A percentile compares a stretch with the other conserved stretches of the same genome.
These are phyloP conservation scores for Schwanniomyces occidentalis DNA, from an alignment of 805 yeast species.

Conservation along the genomic window DNA sequence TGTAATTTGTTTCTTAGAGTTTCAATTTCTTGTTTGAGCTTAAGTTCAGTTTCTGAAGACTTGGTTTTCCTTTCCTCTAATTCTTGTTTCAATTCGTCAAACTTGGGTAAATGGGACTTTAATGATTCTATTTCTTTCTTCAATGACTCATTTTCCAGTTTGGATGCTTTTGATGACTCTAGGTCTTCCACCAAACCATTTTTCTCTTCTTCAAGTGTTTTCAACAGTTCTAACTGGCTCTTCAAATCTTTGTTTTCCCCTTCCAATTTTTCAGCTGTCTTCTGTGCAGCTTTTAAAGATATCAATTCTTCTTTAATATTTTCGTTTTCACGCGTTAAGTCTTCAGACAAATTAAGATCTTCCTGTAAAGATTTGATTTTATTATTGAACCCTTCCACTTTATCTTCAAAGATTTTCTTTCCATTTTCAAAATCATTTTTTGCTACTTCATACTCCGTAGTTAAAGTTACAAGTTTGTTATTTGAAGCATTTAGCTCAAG, in stretches of 20 bases:
- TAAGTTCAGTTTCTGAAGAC: constrained; percentile 1
- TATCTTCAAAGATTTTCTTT: background rate
- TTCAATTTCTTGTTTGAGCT: constrained; percentile 6
- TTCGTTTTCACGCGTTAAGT: no score
- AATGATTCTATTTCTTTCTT: background rate
- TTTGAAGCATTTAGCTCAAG: background rate
- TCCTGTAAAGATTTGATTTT: constrained; percentile 3
- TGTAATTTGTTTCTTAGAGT: constrained; percentile 6
- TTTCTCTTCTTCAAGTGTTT: background rate
- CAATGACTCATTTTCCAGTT: background rate
- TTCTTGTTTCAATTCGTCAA: background rate
- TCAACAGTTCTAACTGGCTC: background rate
- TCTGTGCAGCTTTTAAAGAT: no score
- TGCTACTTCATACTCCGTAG: background rate
- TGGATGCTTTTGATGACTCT: background rate
- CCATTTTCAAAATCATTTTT: background rate
- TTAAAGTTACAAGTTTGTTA: background rate
- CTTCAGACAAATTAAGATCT: constrained; percentile 3
- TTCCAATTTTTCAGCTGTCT: constrained; percentile 1
- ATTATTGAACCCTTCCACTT: constrained; percentile 7
- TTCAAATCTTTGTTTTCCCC: background rate
- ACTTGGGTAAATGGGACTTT: background rate
- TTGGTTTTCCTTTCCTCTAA: background rate
- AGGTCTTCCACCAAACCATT: background rate
- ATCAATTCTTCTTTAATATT: no score